Evolutionary conservation across 2,329 filamentous ascomycete genomes (phyloP), one percentile per base, ranked within the genome.

Genomic region (Niveomyces coronatus): DNA sequence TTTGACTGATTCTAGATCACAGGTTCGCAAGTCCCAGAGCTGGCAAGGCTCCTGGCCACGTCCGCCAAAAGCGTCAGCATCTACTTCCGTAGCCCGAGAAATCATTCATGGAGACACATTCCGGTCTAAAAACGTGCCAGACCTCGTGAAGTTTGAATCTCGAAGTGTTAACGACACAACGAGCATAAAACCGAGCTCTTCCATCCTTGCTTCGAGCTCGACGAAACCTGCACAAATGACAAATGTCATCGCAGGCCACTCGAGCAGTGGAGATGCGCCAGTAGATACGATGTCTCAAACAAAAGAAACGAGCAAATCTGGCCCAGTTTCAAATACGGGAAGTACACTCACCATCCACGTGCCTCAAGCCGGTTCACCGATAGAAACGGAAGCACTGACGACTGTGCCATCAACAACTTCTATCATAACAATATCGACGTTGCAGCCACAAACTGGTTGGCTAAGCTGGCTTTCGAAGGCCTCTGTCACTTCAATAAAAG

Each of bases 1-100:
- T n/a, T n/a, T n/a, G 41, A 14, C 41, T 45, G 19, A 49, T 39
- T 39, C 27, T 34, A 19, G 2, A 9, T 29, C 11, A 11, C 47
- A 75, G 70, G 55, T 68, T 26, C 65, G 63, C 42, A 74, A 74
- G 50, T 57, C 66, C 8, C 62, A 62, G 33, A 78, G 74, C 53
- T 80, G 75, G 76, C 79, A 79, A 53, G 72, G 73, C 37, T 73
- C 75, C 14, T 78, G 72, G 72, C 70, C 73, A 14, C 63, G 70
- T 43, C 53, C 57, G 23, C 60, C 68, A 20, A 79, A 79, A 49
- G 71, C 75, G 6, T 58, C 63, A 13, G 65, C 76, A 19, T 79
- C 74, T 8, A 78, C 70, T 5, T 71, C 75, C 36, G 60, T 81
- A 31, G 73, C 74, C 4, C 67, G 65, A 45, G 76, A 81, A 52